A percentile compares a stretch with the other conserved stretches of the same genome.
phyloP scores from a whole-genome alignment of 176 grass and related monocot genomes.

The Areca catechu region DNA sequence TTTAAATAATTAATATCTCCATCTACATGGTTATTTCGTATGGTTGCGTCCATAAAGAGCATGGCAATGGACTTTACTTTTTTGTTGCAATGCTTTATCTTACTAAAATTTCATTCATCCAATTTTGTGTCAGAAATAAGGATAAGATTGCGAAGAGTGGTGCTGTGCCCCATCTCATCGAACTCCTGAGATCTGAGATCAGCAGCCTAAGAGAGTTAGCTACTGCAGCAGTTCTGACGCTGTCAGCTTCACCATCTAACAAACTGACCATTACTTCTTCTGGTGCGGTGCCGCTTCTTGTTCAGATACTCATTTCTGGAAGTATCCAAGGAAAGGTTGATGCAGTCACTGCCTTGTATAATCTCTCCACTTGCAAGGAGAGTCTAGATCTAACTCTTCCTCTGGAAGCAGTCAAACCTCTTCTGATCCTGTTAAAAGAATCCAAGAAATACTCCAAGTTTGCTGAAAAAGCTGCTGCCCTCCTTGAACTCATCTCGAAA shows the following conservation, averaged over 20 bases:
- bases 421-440: constrained; percentile 15
- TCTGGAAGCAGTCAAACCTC: constrained; percentile 16
- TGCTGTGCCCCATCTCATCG: constrained; percentile 20
- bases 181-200: constrained; percentile 9
- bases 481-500: constrained; percentile 13
- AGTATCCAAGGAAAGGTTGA: constrained; percentile 24
- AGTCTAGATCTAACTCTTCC: constrained; percentile 3
- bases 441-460: constrained; percentile 24
- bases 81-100: neutral
- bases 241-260: constrained; percentile 24
- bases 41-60: too few relatives aligned
- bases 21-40: too few relatives aligned
- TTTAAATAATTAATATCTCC: too few relatives aligned
- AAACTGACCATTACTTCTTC: constrained; percentile 11
- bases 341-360: constrained; percentile 17
- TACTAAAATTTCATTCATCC: neutral
- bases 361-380: constrained; percentile 16
- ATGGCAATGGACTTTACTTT: neutral
- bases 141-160: constrained; percentile 15
- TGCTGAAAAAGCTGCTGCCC: constrained; percentile 16
- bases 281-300: constrained; percentile 20
- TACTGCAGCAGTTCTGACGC: constrained; percentile 18
- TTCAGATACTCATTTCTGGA: constrained; percentile 18
- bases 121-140: constrained; percentile 12
- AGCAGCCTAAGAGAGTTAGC: constrained; percentile 15